Percentiles rank a stretch among this genome's conserved stretches.
Conservation (phyloP, 2,329 filamentous ascomycete genomes). For the Lachnellula cervina region DNA sequence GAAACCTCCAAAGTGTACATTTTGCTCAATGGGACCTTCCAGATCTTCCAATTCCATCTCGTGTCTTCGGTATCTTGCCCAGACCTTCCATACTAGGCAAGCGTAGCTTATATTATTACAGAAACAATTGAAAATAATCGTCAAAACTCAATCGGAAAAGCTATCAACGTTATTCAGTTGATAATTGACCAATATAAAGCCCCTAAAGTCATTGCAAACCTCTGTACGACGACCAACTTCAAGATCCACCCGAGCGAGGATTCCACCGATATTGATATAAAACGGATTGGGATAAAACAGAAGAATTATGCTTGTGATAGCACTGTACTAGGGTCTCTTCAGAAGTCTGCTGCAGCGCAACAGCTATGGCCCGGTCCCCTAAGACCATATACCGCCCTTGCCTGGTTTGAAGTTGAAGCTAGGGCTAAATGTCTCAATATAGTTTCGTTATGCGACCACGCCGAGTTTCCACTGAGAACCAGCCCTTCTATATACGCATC, state of each 20-base stretch:
- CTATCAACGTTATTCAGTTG: not conserved
- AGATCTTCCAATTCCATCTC: not conserved
- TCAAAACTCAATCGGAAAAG: not conserved
- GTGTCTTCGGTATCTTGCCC: not conserved
- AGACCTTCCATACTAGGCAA: not conserved
- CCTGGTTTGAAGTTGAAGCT: not conserved
- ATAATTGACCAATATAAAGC: not conserved
- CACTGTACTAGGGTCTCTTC: constrained; percentile 1
- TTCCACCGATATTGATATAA: too few species aligned
- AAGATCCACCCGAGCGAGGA: too few species aligned
- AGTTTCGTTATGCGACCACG: not conserved
- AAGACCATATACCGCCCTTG: not conserved
- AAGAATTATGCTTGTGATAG: not conserved
- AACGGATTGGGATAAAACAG: not conserved
- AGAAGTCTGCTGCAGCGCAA: not conserved
- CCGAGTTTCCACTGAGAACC: not conserved
- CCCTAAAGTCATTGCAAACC: too few species aligned
- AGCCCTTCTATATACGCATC: too few species aligned
- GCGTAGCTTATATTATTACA: not conserved
- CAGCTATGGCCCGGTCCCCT: constrained; percentile 1
- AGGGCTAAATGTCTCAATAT: not conserved
- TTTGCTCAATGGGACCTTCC: not conserved
- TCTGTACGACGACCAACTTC: not conserved
- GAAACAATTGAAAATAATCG: not conserved
- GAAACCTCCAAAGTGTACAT: not conserved